Evolutionary conservation across 2,329 filamentous ascomycete species (phyloP).

Genomic region (Graphilbum fragrans): DNA sequence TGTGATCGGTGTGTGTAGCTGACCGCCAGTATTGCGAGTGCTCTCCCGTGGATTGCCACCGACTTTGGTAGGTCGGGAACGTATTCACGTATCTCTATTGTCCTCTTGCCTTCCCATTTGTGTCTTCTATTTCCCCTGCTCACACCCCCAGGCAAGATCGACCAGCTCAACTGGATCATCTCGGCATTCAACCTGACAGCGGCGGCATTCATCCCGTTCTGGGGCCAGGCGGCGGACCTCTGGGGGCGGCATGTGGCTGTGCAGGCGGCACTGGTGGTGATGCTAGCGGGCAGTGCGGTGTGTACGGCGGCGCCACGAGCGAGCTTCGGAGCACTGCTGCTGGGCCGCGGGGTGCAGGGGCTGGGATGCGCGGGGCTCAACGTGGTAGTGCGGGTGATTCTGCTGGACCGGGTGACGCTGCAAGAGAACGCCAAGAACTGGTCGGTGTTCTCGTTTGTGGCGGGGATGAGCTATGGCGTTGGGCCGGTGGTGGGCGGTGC

Average conservation of each 20-base stretch:
- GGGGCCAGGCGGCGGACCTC: conserved; percentile 51
- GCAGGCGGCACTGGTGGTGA: conserved; percentile 41
- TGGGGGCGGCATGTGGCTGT: conserved; percentile 51
- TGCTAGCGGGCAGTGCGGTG: conserved; percentile 47
- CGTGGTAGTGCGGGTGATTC: conserved; percentile 45
- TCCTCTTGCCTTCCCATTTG: too few relatives aligned
- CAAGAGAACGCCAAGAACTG: conserved; percentile 50
- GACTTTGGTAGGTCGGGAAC: conserved; percentile 54
- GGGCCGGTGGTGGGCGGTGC: conserved; percentile 47
- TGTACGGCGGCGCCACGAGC: conserved; percentile 43
- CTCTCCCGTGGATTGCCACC: conserved; percentile 48
- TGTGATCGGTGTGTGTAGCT: neutral
- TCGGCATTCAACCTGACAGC: conserved; percentile 56
- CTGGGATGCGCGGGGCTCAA: conserved; percentile 48
- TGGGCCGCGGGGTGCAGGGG: conserved; percentile 52
- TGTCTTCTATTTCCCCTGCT: too few relatives aligned
- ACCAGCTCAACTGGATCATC: conserved; percentile 56
- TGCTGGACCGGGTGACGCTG: conserved; percentile 51
- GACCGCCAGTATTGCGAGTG: conserved; percentile 31
- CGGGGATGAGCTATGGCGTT: conserved; percentile 44
- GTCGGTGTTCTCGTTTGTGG: conserved; percentile 46
- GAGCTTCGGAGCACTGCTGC: conserved; percentile 45
- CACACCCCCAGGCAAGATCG: conserved; percentile 29
- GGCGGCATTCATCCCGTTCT: conserved; percentile 54
- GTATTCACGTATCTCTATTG: too few relatives aligned